Evolutionary conservation across 2,329 filamentous ascomycete species (phyloP).

Genomic region (Chrysoporthe deuterocubensis): DNA sequence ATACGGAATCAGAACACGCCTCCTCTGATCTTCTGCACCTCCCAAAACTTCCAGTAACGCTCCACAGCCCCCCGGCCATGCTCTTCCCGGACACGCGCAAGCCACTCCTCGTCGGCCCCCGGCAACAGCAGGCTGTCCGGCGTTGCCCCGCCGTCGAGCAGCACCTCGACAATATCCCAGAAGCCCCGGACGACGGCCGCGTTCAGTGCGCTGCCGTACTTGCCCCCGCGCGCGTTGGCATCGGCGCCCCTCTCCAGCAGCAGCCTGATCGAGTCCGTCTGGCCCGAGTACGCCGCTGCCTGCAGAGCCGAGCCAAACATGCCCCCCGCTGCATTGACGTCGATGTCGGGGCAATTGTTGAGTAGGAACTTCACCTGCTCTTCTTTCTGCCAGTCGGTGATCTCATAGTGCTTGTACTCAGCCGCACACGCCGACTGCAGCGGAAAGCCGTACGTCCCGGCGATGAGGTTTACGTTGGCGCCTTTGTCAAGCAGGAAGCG

Average conservation of each 20-base stretch:
- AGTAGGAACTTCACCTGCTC: neutral
- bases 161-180: neutral
- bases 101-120: neutral
- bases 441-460: no score
- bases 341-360: neutral
- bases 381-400: no score
- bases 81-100: neutral
- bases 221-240: neutral
- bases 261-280: neutral
- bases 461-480: no score
- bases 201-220: neutral
- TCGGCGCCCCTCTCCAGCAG: neutral
- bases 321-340: neutral
- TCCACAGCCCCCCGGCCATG: neutral
- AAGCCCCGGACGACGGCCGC: neutral
- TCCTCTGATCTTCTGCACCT: neutral
- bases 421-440: no score
- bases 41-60: neutral
- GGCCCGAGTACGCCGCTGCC: neutral
- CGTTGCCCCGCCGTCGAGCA: neutral
- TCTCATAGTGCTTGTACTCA: no score
- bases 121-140: neutral
- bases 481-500: neutral
- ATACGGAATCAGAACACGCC: no score
- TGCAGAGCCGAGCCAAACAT: neutral